These are phyloP conservation scores for Discostella stelligeroides DNA, from an alignment of 108 stramenopile species.

Conservation along the genomic window DNA sequence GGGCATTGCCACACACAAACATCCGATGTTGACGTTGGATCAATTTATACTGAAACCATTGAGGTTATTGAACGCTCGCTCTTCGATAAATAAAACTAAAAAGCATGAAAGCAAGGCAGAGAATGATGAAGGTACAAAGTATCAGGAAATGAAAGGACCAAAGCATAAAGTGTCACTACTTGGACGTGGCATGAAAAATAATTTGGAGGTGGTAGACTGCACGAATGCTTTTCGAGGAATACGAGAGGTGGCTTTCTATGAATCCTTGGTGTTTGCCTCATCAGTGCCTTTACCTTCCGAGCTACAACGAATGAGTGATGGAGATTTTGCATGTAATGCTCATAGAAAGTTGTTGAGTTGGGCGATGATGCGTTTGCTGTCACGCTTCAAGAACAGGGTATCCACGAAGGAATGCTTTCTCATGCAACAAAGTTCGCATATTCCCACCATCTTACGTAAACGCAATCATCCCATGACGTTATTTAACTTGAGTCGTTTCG, in stretches of 20 bases:
- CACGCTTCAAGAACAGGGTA: neutral
- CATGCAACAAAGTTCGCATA: neutral
- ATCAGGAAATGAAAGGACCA: too few species aligned
- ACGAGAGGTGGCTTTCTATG: conserved; percentile 85
- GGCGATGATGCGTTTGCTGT: too few species aligned
- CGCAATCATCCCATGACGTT: neutral
- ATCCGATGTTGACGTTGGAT: conserved; percentile 54
- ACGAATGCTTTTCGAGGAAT: conserved; percentile 68
- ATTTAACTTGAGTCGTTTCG: neutral
- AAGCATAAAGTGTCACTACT: too few species aligned
- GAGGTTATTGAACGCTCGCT: neutral
- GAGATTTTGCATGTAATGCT: neutral
- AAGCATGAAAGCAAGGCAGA: neutral
- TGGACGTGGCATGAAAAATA: too few species aligned
- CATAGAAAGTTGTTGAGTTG: neutral
- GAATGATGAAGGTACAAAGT: neutral
- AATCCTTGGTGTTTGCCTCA: conserved; percentile 48
- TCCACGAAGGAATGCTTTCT: neutral
- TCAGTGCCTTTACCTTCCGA: conserved; percentile 4
- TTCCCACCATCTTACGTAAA: neutral
- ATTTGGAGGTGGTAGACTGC: conserved; percentile 23
- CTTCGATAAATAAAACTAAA: too few species aligned
- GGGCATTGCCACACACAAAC: conserved; percentile 62
- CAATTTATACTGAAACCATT: conserved; percentile 82
- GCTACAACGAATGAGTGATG: neutral